Conservation (phyloP, 257 asterid genomes). For the Salvia splendens region DNA sequence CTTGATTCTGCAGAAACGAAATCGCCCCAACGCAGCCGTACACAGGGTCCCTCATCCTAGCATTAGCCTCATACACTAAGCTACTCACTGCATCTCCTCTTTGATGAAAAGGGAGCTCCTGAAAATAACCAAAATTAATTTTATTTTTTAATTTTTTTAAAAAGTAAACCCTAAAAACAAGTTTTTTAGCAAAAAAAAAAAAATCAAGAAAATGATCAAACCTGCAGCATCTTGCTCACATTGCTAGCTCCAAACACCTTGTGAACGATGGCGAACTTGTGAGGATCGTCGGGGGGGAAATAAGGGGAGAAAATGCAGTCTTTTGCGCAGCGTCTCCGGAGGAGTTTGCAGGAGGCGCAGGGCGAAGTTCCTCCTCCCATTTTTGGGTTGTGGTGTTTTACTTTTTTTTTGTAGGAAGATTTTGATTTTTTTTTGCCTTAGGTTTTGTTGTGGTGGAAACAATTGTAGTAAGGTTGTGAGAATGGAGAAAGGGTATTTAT, state of each 20-base stretch:
- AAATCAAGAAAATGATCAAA: constrained; percentile 20
- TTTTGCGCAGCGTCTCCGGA: constrained; percentile 86
- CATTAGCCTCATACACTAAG: constrained; percentile 83
- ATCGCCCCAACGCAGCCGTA: constrained; percentile 93
- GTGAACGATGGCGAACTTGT: constrained; percentile 95
- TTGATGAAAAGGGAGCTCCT: constrained; percentile 83
- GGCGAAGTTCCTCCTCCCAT: constrained; percentile 82
- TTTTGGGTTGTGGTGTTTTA: not conserved
- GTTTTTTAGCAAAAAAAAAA: not conserved
- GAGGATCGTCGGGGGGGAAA: constrained; percentile 94
- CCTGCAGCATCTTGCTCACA: constrained; percentile 96
- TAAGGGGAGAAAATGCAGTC: constrained; percentile 91
- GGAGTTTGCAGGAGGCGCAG: constrained; percentile 87
- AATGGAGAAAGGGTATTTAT: constrained; percentile 38
- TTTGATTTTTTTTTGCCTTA: not conserved
- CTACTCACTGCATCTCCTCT: constrained; percentile 86
- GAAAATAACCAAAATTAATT: not conserved
- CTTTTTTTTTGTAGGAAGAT: not conserved
- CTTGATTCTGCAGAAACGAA: constrained; percentile 78
- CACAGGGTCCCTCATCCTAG: constrained; percentile 83
- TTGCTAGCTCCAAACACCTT: constrained; percentile 96
- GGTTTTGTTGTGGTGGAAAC: constrained; percentile 1
- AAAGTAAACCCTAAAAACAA: not conserved
- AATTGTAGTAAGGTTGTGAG: constrained; percentile 22
- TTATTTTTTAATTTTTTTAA: too few species aligned